Percentiles rank a stretch among this genome's conserved stretches.
phyloP scores from a whole-genome alignment of 495 filamentous ascomycete species.

The Tuber calosporum region DNA sequence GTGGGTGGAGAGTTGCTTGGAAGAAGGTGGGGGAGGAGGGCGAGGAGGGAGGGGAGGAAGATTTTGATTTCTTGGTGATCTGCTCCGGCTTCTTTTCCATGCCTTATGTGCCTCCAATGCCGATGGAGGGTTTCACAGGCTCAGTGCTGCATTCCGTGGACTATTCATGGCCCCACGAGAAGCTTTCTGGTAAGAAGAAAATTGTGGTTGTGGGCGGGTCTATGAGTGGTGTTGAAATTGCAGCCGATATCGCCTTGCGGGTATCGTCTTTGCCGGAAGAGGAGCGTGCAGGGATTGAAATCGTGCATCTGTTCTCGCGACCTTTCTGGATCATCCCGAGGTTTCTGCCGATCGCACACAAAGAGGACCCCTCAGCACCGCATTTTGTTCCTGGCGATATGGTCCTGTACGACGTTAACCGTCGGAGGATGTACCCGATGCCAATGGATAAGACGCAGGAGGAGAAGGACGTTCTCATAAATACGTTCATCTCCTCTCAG shows the following conservation, averaged over 20 bases:
- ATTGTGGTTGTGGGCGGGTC: conserved; percentile 75
- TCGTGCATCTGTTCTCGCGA: conserved; percentile 61
- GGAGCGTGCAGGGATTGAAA: conserved; percentile 44
- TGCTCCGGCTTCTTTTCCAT: conserved; percentile 69
- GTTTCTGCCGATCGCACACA: conserved; percentile 47
- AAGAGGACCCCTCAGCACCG: conserved; percentile 41
- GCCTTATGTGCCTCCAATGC: conserved; percentile 51
- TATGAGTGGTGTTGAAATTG: conserved; percentile 74
- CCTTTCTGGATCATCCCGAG: conserved; percentile 70
- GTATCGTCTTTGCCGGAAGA: conserved; percentile 51
- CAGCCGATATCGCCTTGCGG: conserved; percentile 62
- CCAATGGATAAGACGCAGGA: conserved; percentile 53
- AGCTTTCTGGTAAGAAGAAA: conserved; percentile 45
- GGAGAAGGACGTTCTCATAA: conserved; percentile 49
- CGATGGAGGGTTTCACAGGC: conserved; percentile 54
- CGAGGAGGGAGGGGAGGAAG: conserved; percentile 31
- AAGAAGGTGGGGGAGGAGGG: conserved; percentile 33
- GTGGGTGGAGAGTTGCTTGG: conserved; percentile 54
- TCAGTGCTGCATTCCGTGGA: conserved; percentile 29
- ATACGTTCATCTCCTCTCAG: conserved; percentile 51
- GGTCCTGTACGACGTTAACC: conserved; percentile 60
- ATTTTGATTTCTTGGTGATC: conserved; percentile 68
- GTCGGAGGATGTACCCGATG: conserved; percentile 52
- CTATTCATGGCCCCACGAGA: conserved; percentile 43
- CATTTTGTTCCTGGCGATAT: conserved; percentile 66